Evolutionary conservation across 257 asterid genomes (phyloP), one percentile per base, ranked within the genome.

Genomic region (Cynanchum wilfordii): DNA sequence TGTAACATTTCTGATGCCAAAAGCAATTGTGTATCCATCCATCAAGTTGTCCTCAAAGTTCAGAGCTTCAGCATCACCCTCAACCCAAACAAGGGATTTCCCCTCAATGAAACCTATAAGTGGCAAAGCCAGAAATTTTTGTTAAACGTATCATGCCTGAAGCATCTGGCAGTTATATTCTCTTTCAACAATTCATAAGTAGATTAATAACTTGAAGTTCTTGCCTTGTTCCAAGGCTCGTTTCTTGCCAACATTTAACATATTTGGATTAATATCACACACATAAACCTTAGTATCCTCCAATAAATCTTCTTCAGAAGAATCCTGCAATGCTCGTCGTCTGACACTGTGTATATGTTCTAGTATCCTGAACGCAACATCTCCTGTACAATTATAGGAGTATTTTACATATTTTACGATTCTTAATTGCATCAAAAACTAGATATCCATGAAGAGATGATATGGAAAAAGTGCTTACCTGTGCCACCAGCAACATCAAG

Each of bases 401-500:
- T 50, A 75, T 44, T 66, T 79, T 68, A 75, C 45, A 70, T 57
- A 71, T 40, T 58, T 66, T 51, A 16, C 12, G 24, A 38, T 29
- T 36, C 22, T 30, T 7, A 10, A 15, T 60, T 67, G 5, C 24
- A 22, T 17, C 13, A 6, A n/a, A 45, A 44, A 66, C 17, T 36
- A 50, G 24, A 76, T 36, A 69, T 49, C 51, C 0, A 60, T 50
- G 45, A 24, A 16, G 15, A 29, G 70, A 24, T 2, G 22, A 29
- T 67, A 45, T 13, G 4, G 38, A 12, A 24, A 44, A 33, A 64
- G 44, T 73, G 29, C 68, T 79, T 81, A 91, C 97, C 97, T 79
- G 99, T 94, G 76, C 99, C 99, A 77, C 98, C 99, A 70, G 99
- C 99, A 79, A 94, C 98, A 83, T 94, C 99, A 58, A 94, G 98